Evolutionary conservation across 2,329 filamentous ascomycete species (phyloP).

Genomic region (Cryphonectria radicalis): DNA sequence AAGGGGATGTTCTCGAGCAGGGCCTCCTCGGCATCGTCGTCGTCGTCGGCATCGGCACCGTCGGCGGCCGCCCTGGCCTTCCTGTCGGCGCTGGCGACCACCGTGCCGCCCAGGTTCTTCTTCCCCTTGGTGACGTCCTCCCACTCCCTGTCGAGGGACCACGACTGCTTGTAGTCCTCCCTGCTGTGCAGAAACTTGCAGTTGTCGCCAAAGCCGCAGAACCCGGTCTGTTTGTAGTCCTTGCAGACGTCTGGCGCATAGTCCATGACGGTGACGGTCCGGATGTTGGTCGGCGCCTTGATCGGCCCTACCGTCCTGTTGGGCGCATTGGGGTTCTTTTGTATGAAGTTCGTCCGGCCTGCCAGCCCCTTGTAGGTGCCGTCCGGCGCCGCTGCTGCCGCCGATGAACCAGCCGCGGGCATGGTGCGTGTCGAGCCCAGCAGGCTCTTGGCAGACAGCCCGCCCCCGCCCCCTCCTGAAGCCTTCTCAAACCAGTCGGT

Average conservation of each 20-base stretch:
- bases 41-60: constrained; percentile 34
- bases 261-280: constrained; percentile 88
- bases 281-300: constrained; percentile 86
- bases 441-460: constrained; percentile 55
- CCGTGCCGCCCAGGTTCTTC: constrained; percentile 63
- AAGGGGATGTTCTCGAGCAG: constrained; percentile 86
- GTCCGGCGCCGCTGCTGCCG: constrained; percentile 45
- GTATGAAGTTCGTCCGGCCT: constrained; percentile 74
- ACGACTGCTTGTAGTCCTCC: constrained; percentile 85
- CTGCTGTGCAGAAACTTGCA: constrained; percentile 82
- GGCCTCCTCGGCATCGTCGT: constrained; percentile 66
- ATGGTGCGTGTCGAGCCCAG: constrained; percentile 58
- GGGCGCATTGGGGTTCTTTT: constrained; percentile 78
- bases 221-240: constrained; percentile 64
- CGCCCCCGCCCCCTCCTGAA: constrained; percentile 51
- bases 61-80: constrained; percentile 32
- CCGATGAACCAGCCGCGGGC: constrained; percentile 37
- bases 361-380: constrained; percentile 79
- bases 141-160: constrained; percentile 96
- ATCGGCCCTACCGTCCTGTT: constrained; percentile 77
- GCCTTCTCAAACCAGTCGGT: constrained; percentile 88
- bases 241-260: constrained; percentile 95
- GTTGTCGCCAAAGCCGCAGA: constrained; percentile 69
- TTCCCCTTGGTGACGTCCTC: constrained; percentile 79
- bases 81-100: constrained; percentile 63